Base-by-base conservation (phyloP, 352 stramenopile species). In the Phytophthora ohioensis region DNA sequence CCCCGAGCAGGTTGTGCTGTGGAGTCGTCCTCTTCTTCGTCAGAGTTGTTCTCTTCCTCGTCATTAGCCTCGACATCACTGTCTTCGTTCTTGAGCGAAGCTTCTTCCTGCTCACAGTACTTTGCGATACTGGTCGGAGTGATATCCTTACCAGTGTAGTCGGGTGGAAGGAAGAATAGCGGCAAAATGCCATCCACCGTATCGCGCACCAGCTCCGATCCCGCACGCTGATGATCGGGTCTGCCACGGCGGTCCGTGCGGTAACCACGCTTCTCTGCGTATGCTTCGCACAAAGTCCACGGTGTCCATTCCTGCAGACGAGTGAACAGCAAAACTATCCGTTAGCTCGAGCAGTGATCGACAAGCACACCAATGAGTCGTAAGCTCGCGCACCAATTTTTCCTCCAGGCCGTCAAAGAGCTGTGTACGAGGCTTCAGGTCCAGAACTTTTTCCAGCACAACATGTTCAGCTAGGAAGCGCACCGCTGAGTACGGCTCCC, bases 401-500 rank as follows among this genome's bases (percentile, higher is more conserved):
- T 95, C 85, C 49, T 91, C 76, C 7, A 93, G 80, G n/a, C 75
- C 85, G 30, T 95, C 88, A 63, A 93, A 94, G 41, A 81, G 58
- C 64, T 93, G 84, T 15, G 78, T 90, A 46, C 87, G 82, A 49
- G 84, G 81, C 69, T 92, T 92, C 13, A 95, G 64, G 10, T 91
- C 78, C 57, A 95, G 70, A 36, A 94, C 77, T 41, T 76, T 77
- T 66, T 95, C 84, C 42, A 97, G 42, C 15, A 79, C 69, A 30
- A 94, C 78, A 47, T 94, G 78, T 34, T 97, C 90, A 0, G 86
- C 87, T 2, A 97, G 64, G 71, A 96, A 96, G 1, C 90, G 89
- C 27, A 97, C 88, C 2, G 89, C 87, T 47, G 88, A 95, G 67
- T 93, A 97, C 8, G 91, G 90, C 71, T 97, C 91, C 3, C 91